phyloP scores from a whole-genome alignment of 495 filamentous ascomycete species.

The Penicillium atrosanguineum region DNA sequence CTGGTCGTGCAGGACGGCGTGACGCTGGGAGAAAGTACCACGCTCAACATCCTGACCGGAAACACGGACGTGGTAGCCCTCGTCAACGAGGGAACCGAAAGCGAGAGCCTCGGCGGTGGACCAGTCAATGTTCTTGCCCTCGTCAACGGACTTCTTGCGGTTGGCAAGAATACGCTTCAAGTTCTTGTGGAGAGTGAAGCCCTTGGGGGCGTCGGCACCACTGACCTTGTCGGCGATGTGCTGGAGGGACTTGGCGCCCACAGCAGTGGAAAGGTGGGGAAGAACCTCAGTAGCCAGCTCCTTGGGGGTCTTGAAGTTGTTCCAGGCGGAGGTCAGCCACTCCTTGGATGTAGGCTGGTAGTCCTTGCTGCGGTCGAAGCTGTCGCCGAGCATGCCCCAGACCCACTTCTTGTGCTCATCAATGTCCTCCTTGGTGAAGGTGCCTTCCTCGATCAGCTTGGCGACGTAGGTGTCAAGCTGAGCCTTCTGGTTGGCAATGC shows the following conservation, averaged over 20 bases:
- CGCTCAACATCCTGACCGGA: slow-evolving; percentile 99
- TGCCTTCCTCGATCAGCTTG: slow-evolving; percentile 82
- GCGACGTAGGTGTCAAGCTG: slow-evolving; percentile 86
- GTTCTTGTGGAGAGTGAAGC: slow-evolving; percentile 87
- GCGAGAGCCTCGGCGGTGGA: slow-evolving; percentile 95
- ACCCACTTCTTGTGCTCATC: slow-evolving; percentile 99
- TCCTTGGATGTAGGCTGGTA: slow-evolving; percentile 96
- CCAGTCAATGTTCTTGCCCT: slow-evolving; percentile 96
- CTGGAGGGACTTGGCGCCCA: slow-evolving; percentile 65
- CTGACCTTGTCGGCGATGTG: slow-evolving; percentile 78
- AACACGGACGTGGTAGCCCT: slow-evolving; percentile 94
- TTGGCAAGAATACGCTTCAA: slow-evolving; percentile 91
- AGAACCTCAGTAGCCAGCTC: slow-evolving; percentile 93
- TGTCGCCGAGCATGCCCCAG: slow-evolving; percentile 97
- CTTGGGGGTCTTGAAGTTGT: slow-evolving; percentile 98
- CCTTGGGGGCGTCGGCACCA: slow-evolving; percentile 67
- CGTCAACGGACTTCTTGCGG: slow-evolving; percentile 87
- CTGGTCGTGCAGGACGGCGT: slow-evolving; percentile 96
- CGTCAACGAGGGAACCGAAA: slow-evolving; percentile 83
- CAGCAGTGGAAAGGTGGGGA: slow-evolving; percentile 84
- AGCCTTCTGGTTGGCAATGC: slow-evolving; percentile 73
- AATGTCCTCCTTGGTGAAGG: slow-evolving; percentile 95
- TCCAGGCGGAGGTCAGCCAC: slow-evolving; percentile 98
- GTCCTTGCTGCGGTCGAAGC: slow-evolving; percentile 94
- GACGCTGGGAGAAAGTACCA: slow-evolving; percentile 98